A percentile compares a stretch with the other conserved stretches of the same genome.
phyloP scores from a whole-genome alignment of 306 rosid species.

The Biancaea sappan region DNA sequence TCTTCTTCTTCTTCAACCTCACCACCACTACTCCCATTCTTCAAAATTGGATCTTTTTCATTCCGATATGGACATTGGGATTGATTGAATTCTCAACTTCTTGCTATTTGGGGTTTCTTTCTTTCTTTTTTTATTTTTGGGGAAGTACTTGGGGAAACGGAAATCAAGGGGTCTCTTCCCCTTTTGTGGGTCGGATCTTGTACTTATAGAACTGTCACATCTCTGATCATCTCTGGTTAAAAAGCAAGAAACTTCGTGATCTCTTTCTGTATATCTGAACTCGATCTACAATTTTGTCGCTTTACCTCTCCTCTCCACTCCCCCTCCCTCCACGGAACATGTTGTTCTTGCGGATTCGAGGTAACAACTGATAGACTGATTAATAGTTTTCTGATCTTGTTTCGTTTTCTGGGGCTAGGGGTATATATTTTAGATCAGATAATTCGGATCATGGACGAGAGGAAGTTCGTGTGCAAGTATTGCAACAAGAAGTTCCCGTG shows the following conservation, averaged over 20 bases:
- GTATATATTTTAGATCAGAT: constrained; percentile 31
- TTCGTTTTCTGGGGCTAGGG: constrained; percentile 21
- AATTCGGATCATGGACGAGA: constrained; percentile 47
- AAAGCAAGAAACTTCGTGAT: constrained; percentile 56
- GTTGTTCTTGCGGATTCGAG: constrained; percentile 46
- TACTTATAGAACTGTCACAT: constrained; percentile 74
- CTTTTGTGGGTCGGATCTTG: constrained; percentile 80
- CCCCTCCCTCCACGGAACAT: constrained; percentile 36
- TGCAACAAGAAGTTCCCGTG: constrained; percentile 66
- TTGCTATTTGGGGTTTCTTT: constrained; percentile 11
- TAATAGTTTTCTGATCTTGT: constrained; percentile 28
- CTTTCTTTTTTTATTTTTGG: background rate
- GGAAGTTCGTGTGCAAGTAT: constrained; percentile 74
- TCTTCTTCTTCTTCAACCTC: constrained; percentile 44
- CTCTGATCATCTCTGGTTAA: constrained; percentile 42
- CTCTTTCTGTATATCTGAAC: constrained; percentile 38
- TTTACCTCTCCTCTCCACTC: background rate
- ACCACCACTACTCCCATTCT: constrained; percentile 36
- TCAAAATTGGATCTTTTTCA: constrained; percentile 37
- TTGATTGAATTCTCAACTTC: constrained; percentile 37
- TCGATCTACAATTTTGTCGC: constrained; percentile 51
- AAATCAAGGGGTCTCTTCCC: constrained; percentile 50
- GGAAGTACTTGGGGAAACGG: constrained; percentile 33
- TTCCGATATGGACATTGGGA: background rate
- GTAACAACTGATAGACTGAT: constrained; percentile 43